phyloP scores from a whole-genome alignment of 169 alveolate genomes.

The Plasmodium vinckei region DNA sequence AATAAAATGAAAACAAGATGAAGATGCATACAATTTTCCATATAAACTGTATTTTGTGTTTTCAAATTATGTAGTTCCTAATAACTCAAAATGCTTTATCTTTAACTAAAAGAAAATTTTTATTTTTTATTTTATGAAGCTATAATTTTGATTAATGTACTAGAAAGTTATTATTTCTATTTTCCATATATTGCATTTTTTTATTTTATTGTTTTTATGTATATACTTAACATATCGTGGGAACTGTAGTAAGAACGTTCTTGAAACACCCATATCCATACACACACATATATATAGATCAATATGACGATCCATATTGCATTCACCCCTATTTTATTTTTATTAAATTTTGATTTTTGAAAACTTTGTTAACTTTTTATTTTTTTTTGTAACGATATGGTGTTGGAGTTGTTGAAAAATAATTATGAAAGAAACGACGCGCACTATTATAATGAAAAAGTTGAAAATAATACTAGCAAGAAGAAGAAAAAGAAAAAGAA shows the following conservation, averaged over 20 bases:
- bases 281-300: constrained; percentile 4
- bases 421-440: constrained; percentile 66
- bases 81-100: constrained; percentile 8
- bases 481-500: constrained; percentile 29
- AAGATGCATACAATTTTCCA: constrained; percentile 1
- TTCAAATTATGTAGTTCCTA: constrained; percentile 13
- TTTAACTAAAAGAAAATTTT: constrained; percentile 41
- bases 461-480: constrained; percentile 27
- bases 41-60: constrained; percentile 19
- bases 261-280: constrained; percentile 3
- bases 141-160: constrained; percentile 47
- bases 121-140: constrained; percentile 31
- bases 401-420: constrained; percentile 56
- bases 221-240: too few species aligned
- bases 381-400: constrained; percentile 21
- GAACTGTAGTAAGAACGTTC: neutral
- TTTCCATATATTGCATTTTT: neutral
- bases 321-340: constrained; percentile 2
- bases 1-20: constrained; percentile 1
- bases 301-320: constrained; percentile 11
- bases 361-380: constrained; percentile 19
- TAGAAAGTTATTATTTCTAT: constrained; percentile 6
- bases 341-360: constrained; percentile 6
- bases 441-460: constrained; percentile 44
- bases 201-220: constrained; percentile 2